Evolutionary conservation across 2,329 filamentous ascomycete species (phyloP).

Genomic region (Metarhizium humberi): DNA sequence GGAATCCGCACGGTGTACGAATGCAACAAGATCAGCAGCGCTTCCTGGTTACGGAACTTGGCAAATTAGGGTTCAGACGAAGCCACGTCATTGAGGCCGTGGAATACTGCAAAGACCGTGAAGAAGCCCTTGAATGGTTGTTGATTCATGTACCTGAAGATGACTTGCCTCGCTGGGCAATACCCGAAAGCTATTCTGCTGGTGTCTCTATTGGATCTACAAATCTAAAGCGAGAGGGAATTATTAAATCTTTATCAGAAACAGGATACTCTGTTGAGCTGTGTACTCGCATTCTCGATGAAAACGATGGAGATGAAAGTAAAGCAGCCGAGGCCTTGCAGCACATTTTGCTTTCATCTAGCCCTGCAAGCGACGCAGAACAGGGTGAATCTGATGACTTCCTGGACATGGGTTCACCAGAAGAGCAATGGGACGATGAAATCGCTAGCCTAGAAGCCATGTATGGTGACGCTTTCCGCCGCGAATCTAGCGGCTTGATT

Average conservation of each 20-base stretch:
- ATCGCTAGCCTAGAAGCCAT: slow-evolving; percentile 77
- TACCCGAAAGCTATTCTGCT: slow-evolving; percentile 86
- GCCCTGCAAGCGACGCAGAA: slow-evolving; percentile 3
- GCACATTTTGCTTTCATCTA: slow-evolving; percentile 27
- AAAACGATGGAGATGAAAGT: slow-evolving; percentile 61
- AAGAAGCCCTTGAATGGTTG: slow-evolving; percentile 92
- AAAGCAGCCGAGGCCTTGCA: slow-evolving; percentile 75
- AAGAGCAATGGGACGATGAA: slow-evolving; percentile 77
- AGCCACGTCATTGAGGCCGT: slow-evolving; percentile 86
- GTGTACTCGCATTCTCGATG: slow-evolving; percentile 68
- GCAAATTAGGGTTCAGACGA: slow-evolving; percentile 72
- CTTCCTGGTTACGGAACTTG: slow-evolving; percentile 62
- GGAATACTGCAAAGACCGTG: slow-evolving; percentile 77
- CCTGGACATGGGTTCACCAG: slow-evolving; percentile 38
- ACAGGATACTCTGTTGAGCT: slow-evolving; percentile 81
- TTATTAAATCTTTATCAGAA: slow-evolving; percentile 70
- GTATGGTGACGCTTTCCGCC: slow-evolving; percentile 63
- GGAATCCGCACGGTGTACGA: slow-evolving; percentile 72
- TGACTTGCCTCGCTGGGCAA: slow-evolving; percentile 83
- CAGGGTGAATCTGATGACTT: slow-evolving; percentile 28
- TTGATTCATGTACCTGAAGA: slow-evolving; percentile 96
- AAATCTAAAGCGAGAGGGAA: slow-evolving; percentile 71
- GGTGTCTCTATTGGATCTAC: slow-evolving; percentile 79
- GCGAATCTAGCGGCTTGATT: slow-evolving; percentile 53
- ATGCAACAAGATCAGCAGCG: slow-evolving; percentile 50